Percentiles rank a stretch among this genome's conserved stretches.
Evolutionary conservation across 148 eudicot genomes (phyloP).

Genomic region (Chenopodium suecicum): DNA sequence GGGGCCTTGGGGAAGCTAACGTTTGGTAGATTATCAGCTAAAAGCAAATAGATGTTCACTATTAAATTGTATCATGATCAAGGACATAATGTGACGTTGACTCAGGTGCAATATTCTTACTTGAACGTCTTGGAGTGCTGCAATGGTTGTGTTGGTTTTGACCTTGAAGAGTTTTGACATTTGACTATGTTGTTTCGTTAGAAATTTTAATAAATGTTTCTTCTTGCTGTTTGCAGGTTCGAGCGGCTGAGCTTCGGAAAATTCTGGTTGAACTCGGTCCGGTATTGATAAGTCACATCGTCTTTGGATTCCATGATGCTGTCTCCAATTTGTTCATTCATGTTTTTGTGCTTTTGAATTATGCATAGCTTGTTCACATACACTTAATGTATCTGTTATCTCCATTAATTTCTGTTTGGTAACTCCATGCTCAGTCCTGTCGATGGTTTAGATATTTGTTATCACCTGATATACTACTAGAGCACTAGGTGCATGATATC

Average conservation of each 20-base stretch:
- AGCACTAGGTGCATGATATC: neutral
- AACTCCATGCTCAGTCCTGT: neutral
- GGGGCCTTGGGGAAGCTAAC: no score
- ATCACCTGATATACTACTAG: neutral
- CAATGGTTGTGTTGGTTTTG: neutral
- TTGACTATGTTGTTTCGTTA: neutral
- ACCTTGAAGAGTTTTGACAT: neutral
- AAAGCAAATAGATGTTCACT: neutral
- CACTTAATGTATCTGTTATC: neutral
- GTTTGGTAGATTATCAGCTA: neutral
- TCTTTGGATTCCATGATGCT: neutral
- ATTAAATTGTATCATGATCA: neutral
- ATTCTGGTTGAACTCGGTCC: slow-evolving; percentile 89
- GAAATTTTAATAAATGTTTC: neutral
- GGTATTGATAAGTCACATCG: slow-evolving; percentile 38
- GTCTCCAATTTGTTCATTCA: neutral
- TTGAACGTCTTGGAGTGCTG: neutral
- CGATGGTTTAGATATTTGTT: neutral
- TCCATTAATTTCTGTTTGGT: neutral
- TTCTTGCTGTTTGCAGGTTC: slow-evolving; percentile 48
- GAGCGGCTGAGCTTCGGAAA: slow-evolving; percentile 88
- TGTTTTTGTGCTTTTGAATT: slow-evolving; percentile 7
- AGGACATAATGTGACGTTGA: neutral
- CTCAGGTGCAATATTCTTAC: neutral
- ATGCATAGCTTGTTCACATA: neutral